phyloP scores from a whole-genome alignment of 495 filamentous ascomycete genomes.

The Hyaloscypha hepaticicola region DNA sequence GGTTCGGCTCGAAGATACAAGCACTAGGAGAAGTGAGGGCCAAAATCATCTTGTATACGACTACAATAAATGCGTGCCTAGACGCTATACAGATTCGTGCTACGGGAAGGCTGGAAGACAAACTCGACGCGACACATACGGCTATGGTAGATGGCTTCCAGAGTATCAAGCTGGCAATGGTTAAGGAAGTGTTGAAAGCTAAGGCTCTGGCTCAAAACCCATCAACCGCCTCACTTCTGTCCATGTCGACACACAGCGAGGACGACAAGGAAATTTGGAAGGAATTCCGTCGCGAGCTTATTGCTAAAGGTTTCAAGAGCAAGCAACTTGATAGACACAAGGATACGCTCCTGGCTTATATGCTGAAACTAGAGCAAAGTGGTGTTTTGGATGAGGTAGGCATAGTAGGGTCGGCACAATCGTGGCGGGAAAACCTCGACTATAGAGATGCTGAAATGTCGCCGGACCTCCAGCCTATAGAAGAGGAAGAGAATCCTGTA shows the following conservation, averaged over 20 bases:
- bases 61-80: not conserved
- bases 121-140: not conserved
- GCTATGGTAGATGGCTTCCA: not conserved
- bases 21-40: not conserved
- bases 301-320: not conserved
- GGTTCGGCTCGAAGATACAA: constrained; percentile 2
- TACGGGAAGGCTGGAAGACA: not conserved
- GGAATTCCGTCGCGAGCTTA: not conserved
- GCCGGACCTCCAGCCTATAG: no score
- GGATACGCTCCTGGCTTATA: not conserved
- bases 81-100: not conserved
- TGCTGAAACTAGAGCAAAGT: not conserved
- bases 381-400: constrained; percentile 41
- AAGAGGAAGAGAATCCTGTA: no score
- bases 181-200: not conserved
- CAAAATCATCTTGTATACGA: constrained; percentile 1
- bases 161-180: not conserved
- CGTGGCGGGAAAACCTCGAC: not conserved
- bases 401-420: not conserved
- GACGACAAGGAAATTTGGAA: not conserved
- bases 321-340: not conserved
- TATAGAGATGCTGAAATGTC: not conserved
- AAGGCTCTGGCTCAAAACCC: not conserved
- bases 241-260: not conserved
- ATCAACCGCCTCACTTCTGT: not conserved